Evolutionary conservation across 768 basidiomycete genomes (phyloP).

Genomic region (Lactarius deliciosus): DNA sequence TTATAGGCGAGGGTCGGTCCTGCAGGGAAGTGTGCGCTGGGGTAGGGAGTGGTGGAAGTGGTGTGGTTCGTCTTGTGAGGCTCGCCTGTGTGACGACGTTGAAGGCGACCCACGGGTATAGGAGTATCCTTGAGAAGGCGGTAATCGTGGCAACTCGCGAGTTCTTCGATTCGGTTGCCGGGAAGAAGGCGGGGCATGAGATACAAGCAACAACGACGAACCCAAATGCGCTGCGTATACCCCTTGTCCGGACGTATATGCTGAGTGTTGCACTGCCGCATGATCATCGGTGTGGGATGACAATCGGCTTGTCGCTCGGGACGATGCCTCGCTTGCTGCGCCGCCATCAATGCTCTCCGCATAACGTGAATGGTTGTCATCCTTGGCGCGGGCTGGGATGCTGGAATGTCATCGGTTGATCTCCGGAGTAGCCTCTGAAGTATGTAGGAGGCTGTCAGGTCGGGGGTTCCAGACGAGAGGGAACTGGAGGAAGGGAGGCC

Average conservation of each 20-base stretch:
- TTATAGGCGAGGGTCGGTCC: not conserved
- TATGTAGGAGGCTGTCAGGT: no score
- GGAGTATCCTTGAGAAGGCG: no score
- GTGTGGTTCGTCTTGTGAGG: conserved; percentile 1
- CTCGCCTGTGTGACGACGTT: not conserved
- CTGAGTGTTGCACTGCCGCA: conserved; percentile 1
- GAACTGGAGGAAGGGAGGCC: not conserved
- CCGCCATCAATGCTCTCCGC: conserved; percentile 6
- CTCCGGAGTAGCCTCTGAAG: conserved; percentile 1
- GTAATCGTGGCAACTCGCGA: conserved; percentile 8
- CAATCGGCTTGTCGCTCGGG: conserved; percentile 11
- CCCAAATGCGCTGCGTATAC: no score
- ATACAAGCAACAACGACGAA: conserved; percentile 2
- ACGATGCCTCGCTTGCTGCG: not conserved
- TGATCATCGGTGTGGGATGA: conserved; percentile 8
- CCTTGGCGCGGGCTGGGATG: not conserved
- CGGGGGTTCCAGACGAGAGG: not conserved
- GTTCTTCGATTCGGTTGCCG: conserved; percentile 1
- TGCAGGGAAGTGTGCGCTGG: not conserved
- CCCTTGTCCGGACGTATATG: not conserved
- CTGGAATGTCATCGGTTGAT: conserved; percentile 18
- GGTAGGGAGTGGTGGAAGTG: conserved; percentile 8
- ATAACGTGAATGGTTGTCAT: not conserved
- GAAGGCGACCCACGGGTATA: not conserved
- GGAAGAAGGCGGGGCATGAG: not conserved